Percentiles rank a stretch among this genome's conserved stretches.
Conservation (phyloP, 371 early-diverging fungal species). For the Circinella umbellata region DNA sequence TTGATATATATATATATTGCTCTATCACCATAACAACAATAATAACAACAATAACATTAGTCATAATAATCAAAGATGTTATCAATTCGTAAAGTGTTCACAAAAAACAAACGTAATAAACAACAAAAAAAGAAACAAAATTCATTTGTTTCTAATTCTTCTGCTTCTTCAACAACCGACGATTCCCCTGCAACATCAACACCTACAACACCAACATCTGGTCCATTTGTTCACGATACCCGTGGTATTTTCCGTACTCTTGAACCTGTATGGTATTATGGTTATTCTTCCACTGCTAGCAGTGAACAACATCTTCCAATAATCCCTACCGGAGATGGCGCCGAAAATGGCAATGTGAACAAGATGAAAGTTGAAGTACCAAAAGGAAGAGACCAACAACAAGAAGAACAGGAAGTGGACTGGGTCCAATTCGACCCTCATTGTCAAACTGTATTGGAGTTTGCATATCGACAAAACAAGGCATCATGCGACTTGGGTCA, state of each 20-base stretch:
- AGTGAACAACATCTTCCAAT: not conserved
- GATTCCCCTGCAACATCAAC: constrained; percentile 16
- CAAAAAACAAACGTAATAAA: not conserved
- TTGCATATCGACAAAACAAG: constrained; percentile 15
- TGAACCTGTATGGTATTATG: constrained; percentile 47
- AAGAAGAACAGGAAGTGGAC: not conserved
- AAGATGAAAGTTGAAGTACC: constrained; percentile 22
- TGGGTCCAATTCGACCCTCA: constrained; percentile 42
- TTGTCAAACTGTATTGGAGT: constrained; percentile 32
- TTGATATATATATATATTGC: no score
- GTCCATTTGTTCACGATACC: constrained; percentile 25
- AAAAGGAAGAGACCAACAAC: not conserved
- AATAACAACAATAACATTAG: not conserved
- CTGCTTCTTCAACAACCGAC: constrained; percentile 14
- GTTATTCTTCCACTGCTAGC: constrained; percentile 8
- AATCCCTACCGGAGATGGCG: no score
- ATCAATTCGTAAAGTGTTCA: not conserved
- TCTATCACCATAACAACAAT: not conserved
- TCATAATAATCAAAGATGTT: not conserved
- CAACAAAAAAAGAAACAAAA: constrained; percentile 6
- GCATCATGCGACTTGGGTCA: constrained; percentile 22
- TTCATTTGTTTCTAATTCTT: not conserved
- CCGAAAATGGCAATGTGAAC: not conserved
- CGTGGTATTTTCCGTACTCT: constrained; percentile 51
- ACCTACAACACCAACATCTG: constrained; percentile 32